Conservation (phyloP, 176 grass and related monocot species). For the Phoenix dactylifera region DNA sequence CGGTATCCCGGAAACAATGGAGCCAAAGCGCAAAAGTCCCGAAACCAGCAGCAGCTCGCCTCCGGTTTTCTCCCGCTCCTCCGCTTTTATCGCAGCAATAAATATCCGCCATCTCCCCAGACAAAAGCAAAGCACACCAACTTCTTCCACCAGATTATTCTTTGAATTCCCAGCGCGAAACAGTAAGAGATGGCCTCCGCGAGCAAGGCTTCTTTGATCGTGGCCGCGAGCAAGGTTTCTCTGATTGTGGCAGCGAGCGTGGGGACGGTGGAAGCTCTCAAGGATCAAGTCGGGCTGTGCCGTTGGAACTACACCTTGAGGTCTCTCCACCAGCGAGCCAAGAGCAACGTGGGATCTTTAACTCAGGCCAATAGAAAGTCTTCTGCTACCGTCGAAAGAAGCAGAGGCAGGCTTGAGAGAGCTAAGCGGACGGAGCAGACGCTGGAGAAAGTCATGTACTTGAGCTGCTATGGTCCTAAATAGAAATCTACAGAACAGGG, state of each 20-base stretch:
- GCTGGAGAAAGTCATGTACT: constrained; percentile 54
- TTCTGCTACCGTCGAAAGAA: neutral
- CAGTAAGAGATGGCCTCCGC: constrained; percentile 16
- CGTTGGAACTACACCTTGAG: constrained; percentile 61
- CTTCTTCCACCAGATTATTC: too few species aligned
- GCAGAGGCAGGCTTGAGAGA: neutral
- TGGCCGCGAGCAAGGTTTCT: constrained; percentile 42
- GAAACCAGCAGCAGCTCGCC: too few species aligned
- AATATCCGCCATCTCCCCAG: too few species aligned
- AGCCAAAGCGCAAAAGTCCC: too few species aligned
- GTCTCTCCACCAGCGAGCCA: constrained; percentile 28
- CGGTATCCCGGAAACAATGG: too few species aligned
- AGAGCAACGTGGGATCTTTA: constrained; percentile 10
- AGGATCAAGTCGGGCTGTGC: constrained; percentile 55
- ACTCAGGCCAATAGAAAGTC: constrained; percentile 12
- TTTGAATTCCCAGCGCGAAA: neutral
- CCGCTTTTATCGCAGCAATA: too few species aligned
- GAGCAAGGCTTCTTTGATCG: constrained; percentile 36
- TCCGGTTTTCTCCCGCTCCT: too few species aligned
- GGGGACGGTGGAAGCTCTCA: constrained; percentile 51
- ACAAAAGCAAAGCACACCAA: too few species aligned
- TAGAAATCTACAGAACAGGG: constrained; percentile 1
- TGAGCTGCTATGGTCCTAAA: constrained; percentile 52
- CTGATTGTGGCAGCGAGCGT: constrained; percentile 45
- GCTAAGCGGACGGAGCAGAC: constrained; percentile 39